Base-by-base conservation (phyloP, 1,284 basidiomycete species). In the Pyrrhoderma noxium region DNA sequence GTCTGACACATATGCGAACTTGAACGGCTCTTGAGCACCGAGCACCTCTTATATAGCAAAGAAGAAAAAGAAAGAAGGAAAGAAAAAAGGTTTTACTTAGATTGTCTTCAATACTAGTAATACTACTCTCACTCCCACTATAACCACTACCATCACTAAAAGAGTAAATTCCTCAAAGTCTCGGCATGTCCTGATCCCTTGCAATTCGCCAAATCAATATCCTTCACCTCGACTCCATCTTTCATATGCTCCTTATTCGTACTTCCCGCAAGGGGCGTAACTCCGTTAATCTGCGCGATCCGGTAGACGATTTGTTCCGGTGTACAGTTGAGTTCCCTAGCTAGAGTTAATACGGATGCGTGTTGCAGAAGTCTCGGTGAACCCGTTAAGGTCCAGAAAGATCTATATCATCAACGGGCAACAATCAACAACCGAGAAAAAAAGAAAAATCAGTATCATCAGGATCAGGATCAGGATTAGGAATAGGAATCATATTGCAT, bases 311-410 rank as follows among this genome's bases (percentile, higher is more conserved):
- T 72, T 60, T 89, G 85, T 41, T 80, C 75, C 2, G 78, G 71
- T 0, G 85, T 86, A 45, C 79, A 71, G 1, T 66, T 64, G 27
- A 75, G 66, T 27, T 65, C 66, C 14, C 68, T 55, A 0, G 81
- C 76, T 14, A 89, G 65, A 2, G 65, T 54, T 2, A 65, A 56
- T 2, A 85, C 60, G 1, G 70, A 62, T 0, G 76, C 72, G 59
- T 80, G 72, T 1, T 64, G 54, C 2, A 89, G 68, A 7, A 90
- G 69, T 2, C 63, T 69, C 1, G 85, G 84, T 1, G 85, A 87
- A 8, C 88, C 88, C 0, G 85, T 80, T 16, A 92, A 67, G 16
- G 89, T 91, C 89, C 89, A 91, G 66, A 92, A 92, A 8, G 86
- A 87, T 61, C 87, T 89, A 57, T 14, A 14, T 5, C 21, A 40